Evolutionary conservation across 805 yeast genomes (phyloP).

Genomic region (Priceomyces carsonii): DNA sequence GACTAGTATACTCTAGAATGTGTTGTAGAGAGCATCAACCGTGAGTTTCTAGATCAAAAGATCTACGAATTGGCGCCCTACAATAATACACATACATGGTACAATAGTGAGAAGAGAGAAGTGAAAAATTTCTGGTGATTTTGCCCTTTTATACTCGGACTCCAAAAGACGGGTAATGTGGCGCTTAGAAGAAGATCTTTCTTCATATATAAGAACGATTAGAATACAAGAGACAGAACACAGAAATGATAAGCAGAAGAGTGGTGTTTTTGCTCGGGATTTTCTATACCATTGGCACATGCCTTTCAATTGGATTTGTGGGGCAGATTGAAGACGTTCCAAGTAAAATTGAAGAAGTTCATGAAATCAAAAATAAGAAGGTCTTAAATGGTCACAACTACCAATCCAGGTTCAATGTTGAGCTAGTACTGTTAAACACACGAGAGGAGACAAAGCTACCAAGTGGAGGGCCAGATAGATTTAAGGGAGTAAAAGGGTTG

Average conservation of each 20-base stretch:
- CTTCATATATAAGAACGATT: too few species aligned
- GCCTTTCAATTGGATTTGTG: conserved; percentile 13
- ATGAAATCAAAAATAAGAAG: conserved; percentile 9
- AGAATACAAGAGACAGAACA: too few species aligned
- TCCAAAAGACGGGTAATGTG: conserved; percentile 8
- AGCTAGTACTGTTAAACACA: conserved; percentile 13
- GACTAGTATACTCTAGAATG: conserved; percentile 47
- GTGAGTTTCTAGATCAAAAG: conserved; percentile 25
- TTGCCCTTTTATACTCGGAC: neutral
- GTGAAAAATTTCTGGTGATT: neutral
- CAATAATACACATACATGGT: conserved; percentile 51
- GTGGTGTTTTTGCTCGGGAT: neutral
- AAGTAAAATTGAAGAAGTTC: conserved; percentile 15
- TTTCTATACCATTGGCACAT: conserved; percentile 1
- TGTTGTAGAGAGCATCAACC: conserved; percentile 51
- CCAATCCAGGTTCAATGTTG: conserved; percentile 30
- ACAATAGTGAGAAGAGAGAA: conserved; percentile 33
- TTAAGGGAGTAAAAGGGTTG: conserved; percentile 10
- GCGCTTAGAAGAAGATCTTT: neutral
- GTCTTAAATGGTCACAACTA: conserved; percentile 38
- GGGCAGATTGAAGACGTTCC: conserved; percentile 34
- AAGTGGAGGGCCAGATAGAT: conserved; percentile 1
- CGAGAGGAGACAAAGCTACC: neutral
- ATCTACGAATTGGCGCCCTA: conserved; percentile 41
- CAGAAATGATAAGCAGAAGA: neutral